Percentiles rank a stretch among this genome's conserved stretches.
phyloP scores from a whole-genome alignment of 306 rosid genomes.

The Sicyos baderoa region DNA sequence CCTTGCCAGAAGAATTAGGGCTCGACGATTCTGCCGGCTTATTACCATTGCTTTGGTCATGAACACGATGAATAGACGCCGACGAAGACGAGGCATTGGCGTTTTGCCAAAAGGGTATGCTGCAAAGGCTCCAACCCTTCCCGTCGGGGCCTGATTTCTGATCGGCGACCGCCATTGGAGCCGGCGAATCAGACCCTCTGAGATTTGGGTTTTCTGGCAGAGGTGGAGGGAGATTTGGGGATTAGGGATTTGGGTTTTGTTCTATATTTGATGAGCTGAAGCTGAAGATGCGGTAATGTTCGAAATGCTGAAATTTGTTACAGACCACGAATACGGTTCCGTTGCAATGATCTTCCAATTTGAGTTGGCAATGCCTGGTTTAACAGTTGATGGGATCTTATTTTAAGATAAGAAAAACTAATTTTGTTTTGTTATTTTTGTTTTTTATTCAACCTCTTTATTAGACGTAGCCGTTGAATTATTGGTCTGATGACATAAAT shows the following conservation, averaged over 20 bases:
- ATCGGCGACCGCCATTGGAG: conserved; percentile 48
- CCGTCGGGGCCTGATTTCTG: conserved; percentile 51
- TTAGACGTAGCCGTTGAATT: no score
- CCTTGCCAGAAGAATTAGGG: conserved; percentile 41
- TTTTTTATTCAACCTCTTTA: no score
- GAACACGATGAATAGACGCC: conserved; percentile 27
- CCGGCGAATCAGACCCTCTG: background rate
- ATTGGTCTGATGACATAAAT: no score
- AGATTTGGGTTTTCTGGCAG: no score
- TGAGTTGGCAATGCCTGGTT: background rate
- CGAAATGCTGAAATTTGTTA: background rate
- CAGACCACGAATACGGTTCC: background rate
- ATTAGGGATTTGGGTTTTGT: background rate
- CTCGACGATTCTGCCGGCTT: conserved; percentile 50
- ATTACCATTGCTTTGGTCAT: conserved; percentile 36
- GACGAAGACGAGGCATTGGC: conserved; percentile 31
- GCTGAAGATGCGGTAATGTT: background rate
- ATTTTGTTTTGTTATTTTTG: no score
- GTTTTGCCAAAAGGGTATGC: conserved; percentile 74
- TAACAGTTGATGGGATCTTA: no score
- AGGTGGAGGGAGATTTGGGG: background rate
- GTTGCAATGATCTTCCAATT: background rate
- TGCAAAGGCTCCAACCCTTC: conserved; percentile 61
- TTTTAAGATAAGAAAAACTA: no score
- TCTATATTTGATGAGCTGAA: background rate